Base-by-base conservation (phyloP, 495 filamentous ascomycete genomes). In the Lasiosphaeria hispida region DNA sequence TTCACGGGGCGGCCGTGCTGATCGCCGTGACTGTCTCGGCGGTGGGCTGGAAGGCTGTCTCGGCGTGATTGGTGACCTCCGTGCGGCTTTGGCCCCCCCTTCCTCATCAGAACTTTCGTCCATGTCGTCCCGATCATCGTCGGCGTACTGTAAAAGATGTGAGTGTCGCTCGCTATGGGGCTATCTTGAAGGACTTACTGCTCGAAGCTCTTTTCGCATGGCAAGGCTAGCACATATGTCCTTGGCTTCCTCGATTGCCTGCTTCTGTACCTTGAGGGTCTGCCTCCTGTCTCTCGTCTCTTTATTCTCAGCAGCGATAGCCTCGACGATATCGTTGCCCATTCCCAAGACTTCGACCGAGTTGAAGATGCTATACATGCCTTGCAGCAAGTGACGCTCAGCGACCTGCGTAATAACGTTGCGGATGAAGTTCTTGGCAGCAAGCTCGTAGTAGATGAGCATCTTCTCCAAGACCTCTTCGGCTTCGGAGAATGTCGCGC, bases 391-490 rank as follows among this genome's bases (percentile, higher is more conserved):
- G 41, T 76, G 71, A 2, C 72, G 61, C 55, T 76, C 72, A 7
- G 70, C 61, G 0, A 76, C 72, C 48, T 76, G 73, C 0, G 70
- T 71, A 45, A 75, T 72, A 42, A 66, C 59, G 63, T 75, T 76
- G 2, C 69, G 55, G 45, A 71, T 70, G 47, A 72, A 75, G 13
- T 57, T 61, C 57, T 73, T 74, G 11, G 71, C 71, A 2, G 70
- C 66, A 9, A 75, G 63, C 55, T 76, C 71, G 41, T 75, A 75
- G 59, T 64, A 71, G 34, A 76, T 74, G 8, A 77, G 68, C 73
- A 74, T 75, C 63, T 75, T 75, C 66, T 75, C 70, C 37, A 76
- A 56, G 0, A 76, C 71, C 51, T 75, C 68, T 53, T 75, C 70
- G 13, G 72, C 69, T 14, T 72, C 69, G 10, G 70, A 63, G 38